These are phyloP conservation scores for Eragrostis tef DNA, from an alignment of 202 grass and related monocot species.

Conservation along the genomic window DNA sequence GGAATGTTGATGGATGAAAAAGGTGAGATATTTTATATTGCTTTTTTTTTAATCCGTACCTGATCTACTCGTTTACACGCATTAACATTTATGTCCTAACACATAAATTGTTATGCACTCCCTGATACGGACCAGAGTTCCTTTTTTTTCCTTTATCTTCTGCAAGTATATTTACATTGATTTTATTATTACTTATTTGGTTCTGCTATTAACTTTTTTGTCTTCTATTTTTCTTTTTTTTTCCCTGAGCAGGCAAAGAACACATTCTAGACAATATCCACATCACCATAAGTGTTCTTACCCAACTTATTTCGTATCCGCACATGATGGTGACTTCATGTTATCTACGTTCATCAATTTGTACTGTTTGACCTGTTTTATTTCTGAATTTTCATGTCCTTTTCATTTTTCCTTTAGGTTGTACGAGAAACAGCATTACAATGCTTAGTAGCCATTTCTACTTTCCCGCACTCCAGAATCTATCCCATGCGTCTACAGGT, in stretches of 20 bases:
- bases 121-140: not conserved
- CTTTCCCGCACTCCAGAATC: slow-evolving; percentile 83
- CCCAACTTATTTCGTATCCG: slow-evolving; percentile 75
- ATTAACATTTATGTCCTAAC: slow-evolving; percentile 25
- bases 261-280: slow-evolving; percentile 75
- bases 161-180: not conserved
- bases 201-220: slow-evolving; percentile 1
- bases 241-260: slow-evolving; percentile 67
- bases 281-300: slow-evolving; percentile 62
- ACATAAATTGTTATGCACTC: not conserved
- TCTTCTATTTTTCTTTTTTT: slow-evolving; percentile 6
- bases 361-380: slow-evolving; percentile 23
- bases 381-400: slow-evolving; percentile 39
- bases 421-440: slow-evolving; percentile 91
- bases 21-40: slow-evolving; percentile 60
- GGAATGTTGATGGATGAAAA: slow-evolving; percentile 91
- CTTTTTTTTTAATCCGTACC: slow-evolving; percentile 25
- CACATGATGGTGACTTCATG: slow-evolving; percentile 74
- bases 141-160: slow-evolving; percentile 33
- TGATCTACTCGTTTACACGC: slow-evolving; percentile 14
- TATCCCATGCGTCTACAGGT: slow-evolving; percentile 80
- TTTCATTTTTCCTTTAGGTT: slow-evolving; percentile 63
- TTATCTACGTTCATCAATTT: slow-evolving; percentile 23
- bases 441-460: slow-evolving; percentile 82
- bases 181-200: slow-evolving; percentile 32